phyloP scores from a whole-genome alignment of 2,329 filamentous ascomycete species.

The Epichloe sp. region DNA sequence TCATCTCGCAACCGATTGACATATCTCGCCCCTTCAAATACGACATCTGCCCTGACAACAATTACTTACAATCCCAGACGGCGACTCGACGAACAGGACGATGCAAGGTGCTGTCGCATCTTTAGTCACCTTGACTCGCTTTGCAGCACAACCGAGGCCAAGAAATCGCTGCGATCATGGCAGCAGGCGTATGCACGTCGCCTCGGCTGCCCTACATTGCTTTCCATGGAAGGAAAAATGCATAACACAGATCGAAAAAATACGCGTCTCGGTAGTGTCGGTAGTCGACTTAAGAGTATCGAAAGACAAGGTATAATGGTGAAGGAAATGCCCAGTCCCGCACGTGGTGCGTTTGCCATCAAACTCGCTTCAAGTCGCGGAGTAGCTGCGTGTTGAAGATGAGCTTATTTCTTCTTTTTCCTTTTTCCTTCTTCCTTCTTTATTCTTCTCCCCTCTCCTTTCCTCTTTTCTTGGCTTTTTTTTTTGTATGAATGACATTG shows the following conservation, averaged over 20 bases:
- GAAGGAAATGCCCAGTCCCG: slow-evolving; percentile 4
- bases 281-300: slow-evolving; percentile 2
- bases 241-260: slow-evolving; percentile 9
- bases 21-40: slow-evolving; percentile 19
- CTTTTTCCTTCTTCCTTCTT: not conserved
- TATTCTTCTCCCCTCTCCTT: not conserved
- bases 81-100: slow-evolving; percentile 23
- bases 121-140: slow-evolving; percentile 33
- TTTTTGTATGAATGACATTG: no score
- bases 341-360: slow-evolving; percentile 5
- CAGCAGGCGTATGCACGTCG: slow-evolving; percentile 35
- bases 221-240: slow-evolving; percentile 26
- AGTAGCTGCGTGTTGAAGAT: not conserved
- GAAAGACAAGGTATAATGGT: slow-evolving; percentile 11
- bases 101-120: slow-evolving; percentile 28
- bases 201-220: slow-evolving; percentile 22
- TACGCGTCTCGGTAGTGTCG: not conserved
- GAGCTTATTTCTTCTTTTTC: not conserved
- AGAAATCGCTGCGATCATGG: slow-evolving; percentile 33
- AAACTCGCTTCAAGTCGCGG: not conserved
- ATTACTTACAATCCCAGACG: slow-evolving; percentile 9
- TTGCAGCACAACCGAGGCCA: slow-evolving; percentile 35
- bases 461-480: no score
- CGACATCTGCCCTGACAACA: slow-evolving; percentile 18
- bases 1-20: slow-evolving; percentile 9